Percentiles rank a stretch among this genome's conserved stretches.
Conservation (phyloP, 1,284 basidiomycete genomes). For the Cystobasidium slooffiae region DNA sequence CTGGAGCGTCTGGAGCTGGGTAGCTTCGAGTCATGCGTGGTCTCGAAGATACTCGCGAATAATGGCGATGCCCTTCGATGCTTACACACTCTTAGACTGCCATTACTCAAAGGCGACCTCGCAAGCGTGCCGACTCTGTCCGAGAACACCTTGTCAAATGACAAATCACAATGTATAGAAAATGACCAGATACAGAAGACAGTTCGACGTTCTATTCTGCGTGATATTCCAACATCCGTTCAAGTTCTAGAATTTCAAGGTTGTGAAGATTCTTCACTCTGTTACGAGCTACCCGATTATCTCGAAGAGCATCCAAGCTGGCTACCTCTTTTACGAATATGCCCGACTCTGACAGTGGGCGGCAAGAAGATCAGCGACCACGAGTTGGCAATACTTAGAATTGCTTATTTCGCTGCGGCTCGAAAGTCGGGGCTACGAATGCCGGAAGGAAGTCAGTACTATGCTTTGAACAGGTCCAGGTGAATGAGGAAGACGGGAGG, state of each 20-base stretch:
- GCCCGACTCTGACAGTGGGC: conserved; percentile 6
- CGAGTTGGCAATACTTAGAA: background rate
- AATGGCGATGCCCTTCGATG: background rate
- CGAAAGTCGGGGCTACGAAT: conserved; percentile 12
- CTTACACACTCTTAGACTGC: conserved; percentile 1
- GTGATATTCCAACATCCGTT: background rate
- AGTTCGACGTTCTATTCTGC: background rate
- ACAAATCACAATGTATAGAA: background rate
- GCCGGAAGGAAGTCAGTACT: conserved; percentile 15
- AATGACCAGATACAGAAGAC: background rate
- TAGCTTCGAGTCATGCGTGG: conserved; percentile 5
- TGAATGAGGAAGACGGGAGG: background rate
- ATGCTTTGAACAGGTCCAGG: conserved; percentile 14
- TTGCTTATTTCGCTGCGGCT: conserved; percentile 24
- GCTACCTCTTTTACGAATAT: conserved; percentile 13
- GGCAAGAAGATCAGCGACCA: background rate
- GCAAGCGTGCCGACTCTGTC: background rate
- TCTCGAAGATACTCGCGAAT: conserved; percentile 8
- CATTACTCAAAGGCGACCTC: background rate
- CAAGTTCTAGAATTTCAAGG: conserved; percentile 15
- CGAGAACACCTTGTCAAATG: background rate
- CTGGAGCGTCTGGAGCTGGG: conserved; percentile 15
- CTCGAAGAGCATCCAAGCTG: background rate
- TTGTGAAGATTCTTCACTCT: conserved; percentile 5
- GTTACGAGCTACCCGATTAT: background rate